Conservation (phyloP, 176 grass and related monocot genomes). For the Urochloa ruziziensis region DNA sequence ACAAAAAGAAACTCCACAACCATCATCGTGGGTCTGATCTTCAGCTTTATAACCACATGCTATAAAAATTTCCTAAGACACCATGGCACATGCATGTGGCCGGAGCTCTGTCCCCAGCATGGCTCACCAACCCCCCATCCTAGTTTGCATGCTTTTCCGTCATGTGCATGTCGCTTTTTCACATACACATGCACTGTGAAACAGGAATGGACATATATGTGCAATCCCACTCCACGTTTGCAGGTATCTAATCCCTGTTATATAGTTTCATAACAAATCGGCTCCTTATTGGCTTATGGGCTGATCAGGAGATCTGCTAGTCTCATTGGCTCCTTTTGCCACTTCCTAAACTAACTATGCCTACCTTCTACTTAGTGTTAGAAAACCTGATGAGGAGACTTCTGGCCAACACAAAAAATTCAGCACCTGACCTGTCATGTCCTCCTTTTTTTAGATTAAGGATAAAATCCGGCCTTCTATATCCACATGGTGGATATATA, state of each 20-base stretch:
- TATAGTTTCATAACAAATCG: neutral
- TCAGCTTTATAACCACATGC: constrained; percentile 30
- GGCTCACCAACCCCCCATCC: constrained; percentile 36
- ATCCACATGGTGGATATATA: too few relatives aligned
- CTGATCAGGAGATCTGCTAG: neutral
- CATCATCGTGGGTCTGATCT: constrained; percentile 17
- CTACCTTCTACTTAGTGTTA: neutral
- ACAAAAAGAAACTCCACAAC: constrained; percentile 25
- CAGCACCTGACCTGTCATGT: neutral
- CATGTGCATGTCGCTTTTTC: constrained; percentile 14
- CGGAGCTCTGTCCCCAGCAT: constrained; percentile 9
- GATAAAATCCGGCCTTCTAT: too few relatives aligned
- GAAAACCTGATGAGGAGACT: neutral
- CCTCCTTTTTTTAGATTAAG: too few relatives aligned
- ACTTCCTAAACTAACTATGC: neutral
- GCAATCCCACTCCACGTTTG: neutral
- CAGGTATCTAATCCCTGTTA: neutral
- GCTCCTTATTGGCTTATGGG: neutral
- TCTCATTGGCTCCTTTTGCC: neutral
- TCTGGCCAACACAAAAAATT: neutral
- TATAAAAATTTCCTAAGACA: neutral
- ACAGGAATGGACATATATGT: neutral
- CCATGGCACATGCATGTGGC: constrained; percentile 16
- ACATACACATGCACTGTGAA: neutral
- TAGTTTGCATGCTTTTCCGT: neutral